Conservation (phyloP, 2,329 filamentous ascomycete species). For the Arachnopeziza araneosa region DNA sequence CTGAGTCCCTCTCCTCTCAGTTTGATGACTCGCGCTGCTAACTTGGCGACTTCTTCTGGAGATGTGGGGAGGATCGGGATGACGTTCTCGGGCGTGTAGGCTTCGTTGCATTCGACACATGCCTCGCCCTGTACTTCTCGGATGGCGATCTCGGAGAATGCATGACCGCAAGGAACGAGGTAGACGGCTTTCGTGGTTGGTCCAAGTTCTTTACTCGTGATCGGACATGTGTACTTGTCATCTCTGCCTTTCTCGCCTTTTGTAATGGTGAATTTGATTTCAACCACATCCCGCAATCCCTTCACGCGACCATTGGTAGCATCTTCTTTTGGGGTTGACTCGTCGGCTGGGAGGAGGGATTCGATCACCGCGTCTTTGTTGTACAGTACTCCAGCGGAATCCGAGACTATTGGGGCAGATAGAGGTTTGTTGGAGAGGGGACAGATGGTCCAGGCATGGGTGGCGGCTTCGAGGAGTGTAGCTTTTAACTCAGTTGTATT, state of each 20-base stretch:
- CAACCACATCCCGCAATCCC: slow-evolving; percentile 78
- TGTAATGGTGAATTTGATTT: slow-evolving; percentile 64
- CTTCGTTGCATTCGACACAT: slow-evolving; percentile 68
- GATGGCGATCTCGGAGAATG: slow-evolving; percentile 81
- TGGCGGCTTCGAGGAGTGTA: slow-evolving; percentile 75
- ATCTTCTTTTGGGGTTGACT: slow-evolving; percentile 52
- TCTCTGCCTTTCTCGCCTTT: slow-evolving; percentile 35
- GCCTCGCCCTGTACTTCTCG: slow-evolving; percentile 65
- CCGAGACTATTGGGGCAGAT: slow-evolving; percentile 65
- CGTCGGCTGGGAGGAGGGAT: slow-evolving; percentile 51
- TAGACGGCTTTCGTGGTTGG: slow-evolving; percentile 77
- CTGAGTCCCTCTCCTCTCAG: slow-evolving; percentile 68
- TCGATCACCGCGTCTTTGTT: slow-evolving; percentile 89
- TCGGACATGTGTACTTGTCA: slow-evolving; percentile 73
- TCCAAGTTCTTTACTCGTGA: slow-evolving; percentile 82
- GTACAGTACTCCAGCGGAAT: slow-evolving; percentile 79
- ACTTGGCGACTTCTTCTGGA: slow-evolving; percentile 62
- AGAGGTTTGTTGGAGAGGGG: slow-evolving; percentile 78
- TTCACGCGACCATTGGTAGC: slow-evolving; percentile 61
- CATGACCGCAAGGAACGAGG: slow-evolving; percentile 90
- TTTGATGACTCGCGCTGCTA: slow-evolving; percentile 62
- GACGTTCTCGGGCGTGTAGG: slow-evolving; percentile 68
- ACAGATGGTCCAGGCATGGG: slow-evolving; percentile 82
- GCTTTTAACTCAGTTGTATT: slow-evolving; percentile 86
- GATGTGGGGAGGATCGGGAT: slow-evolving; percentile 74